A percentile compares a stretch with the other conserved stretches of the same genome.
Conservation (phyloP, 192 early-diverging fungal genomes). For the Physocladia obscura region DNA sequence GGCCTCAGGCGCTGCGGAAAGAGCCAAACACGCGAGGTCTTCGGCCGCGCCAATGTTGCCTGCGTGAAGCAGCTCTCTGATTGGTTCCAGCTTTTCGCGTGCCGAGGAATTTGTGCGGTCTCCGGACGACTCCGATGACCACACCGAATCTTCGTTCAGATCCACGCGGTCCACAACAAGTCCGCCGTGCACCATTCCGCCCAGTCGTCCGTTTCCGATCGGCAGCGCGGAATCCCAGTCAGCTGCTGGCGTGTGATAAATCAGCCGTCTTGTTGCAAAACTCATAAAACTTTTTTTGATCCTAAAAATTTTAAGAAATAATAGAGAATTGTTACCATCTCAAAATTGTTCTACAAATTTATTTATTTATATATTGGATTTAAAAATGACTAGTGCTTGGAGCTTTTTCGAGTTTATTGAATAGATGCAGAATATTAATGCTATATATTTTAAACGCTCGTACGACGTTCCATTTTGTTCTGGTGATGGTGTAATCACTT, state of each 20-base stretch:
- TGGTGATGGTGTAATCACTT: no score
- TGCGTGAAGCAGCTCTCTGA: background rate
- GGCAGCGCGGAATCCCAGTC: background rate
- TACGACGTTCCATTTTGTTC: no score
- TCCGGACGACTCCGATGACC: background rate
- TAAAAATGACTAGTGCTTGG: no score
- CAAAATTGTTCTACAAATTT: no score
- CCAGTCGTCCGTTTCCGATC: background rate
- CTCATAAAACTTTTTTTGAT: no score
- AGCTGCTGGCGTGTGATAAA: background rate
- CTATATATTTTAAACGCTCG: no score
- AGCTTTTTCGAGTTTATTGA: no score
- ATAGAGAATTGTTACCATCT: no score
- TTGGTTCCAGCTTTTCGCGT: background rate
- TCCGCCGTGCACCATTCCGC: background rate
- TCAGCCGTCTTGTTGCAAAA: no score
- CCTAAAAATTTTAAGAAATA: no score
- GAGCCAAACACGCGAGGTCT: background rate
- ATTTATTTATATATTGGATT: no score
- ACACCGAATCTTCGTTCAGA: background rate
- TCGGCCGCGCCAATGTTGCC: background rate
- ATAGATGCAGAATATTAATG: no score
- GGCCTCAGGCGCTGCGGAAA: background rate
- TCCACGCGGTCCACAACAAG: background rate
- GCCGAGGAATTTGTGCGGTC: background rate